Percentiles rank a stretch among this genome's conserved stretches.
These are phyloP conservation scores for Wickerhamomyces chaumierensis DNA, from an alignment of 805 yeast genomes.

Conservation along the genomic window DNA sequence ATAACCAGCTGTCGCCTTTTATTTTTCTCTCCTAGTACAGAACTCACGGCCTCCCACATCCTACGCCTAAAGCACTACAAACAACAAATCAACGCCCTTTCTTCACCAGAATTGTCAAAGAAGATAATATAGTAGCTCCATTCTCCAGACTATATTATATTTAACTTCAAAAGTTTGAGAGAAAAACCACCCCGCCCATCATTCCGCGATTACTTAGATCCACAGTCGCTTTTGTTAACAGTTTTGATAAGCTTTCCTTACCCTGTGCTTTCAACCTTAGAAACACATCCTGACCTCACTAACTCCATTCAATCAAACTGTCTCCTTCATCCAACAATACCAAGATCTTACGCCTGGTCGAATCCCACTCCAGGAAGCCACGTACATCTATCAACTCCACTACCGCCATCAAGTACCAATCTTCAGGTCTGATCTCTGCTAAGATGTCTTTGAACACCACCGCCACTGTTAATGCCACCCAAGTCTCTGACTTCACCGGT, in stretches of 20 bases:
- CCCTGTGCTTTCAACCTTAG: too few relatives aligned
- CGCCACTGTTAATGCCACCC: background rate
- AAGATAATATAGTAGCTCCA: background rate
- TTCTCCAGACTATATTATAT: background rate
- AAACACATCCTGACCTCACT: too few relatives aligned
- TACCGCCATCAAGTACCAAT: background rate
- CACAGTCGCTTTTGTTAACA: background rate
- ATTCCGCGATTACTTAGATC: slow-evolving; percentile 1
- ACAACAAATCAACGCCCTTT: too few relatives aligned
- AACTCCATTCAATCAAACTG: slow-evolving; percentile 8
- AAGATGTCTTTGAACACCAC: slow-evolving; percentile 13
- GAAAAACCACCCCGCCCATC: background rate
- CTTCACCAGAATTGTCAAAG: background rate
- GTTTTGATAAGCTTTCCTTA: too few relatives aligned
- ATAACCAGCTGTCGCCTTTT: too few relatives aligned
- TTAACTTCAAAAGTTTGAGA: background rate
- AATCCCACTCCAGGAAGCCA: slow-evolving; percentile 12
- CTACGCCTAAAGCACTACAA: too few relatives aligned
- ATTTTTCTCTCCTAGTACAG: too few relatives aligned
- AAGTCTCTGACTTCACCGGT: too few relatives aligned
- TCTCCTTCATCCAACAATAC: slow-evolving; percentile 10
- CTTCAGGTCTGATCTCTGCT: background rate
- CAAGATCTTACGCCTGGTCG: slow-evolving; percentile 15
- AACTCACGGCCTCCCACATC: too few relatives aligned
- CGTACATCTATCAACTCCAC: too few relatives aligned